Conservation (phyloP, 768 basidiomycete species). For the Lepiota subincarnata region DNA sequence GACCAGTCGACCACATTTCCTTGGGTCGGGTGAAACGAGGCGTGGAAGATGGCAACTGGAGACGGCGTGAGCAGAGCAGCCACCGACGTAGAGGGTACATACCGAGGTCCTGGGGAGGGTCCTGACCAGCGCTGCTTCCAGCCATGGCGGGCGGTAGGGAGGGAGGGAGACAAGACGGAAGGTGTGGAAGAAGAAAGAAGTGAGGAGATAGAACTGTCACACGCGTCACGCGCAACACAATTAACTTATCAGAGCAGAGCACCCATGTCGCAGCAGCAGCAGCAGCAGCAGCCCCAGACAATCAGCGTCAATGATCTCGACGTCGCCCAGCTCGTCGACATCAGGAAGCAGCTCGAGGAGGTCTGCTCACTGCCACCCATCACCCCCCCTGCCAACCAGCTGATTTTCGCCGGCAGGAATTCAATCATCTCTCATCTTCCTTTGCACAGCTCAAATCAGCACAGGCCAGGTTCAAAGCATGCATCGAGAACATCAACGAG, state of each 20-base stretch:
- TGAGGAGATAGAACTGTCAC: slow-evolving; percentile 10
- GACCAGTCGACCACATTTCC: slow-evolving; percentile 82
- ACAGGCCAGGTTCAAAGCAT: slow-evolving; percentile 86
- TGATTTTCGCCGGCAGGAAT: slow-evolving; percentile 55
- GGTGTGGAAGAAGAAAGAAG: slow-evolving; percentile 9
- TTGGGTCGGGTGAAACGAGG: slow-evolving; percentile 79
- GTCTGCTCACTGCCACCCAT: slow-evolving; percentile 33
- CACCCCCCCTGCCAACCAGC: not conserved
- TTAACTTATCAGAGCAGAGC: too few relatives aligned
- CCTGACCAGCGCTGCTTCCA: not conserved
- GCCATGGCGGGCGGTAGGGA: slow-evolving; percentile 9
- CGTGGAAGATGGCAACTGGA: slow-evolving; percentile 80
- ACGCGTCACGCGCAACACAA: not conserved
- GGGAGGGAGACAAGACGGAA: slow-evolving; percentile 9
- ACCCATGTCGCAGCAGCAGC: slow-evolving; percentile 29
- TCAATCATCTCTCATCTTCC: slow-evolving; percentile 86
- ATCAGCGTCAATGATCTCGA: slow-evolving; percentile 82
- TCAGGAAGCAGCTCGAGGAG: slow-evolving; percentile 90
- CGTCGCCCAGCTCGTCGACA: slow-evolving; percentile 81
- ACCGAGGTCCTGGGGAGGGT: slow-evolving; percentile 12
- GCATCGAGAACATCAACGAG: slow-evolving; percentile 76
- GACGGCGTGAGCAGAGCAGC: not conserved
- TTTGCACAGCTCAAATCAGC: slow-evolving; percentile 92
- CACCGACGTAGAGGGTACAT: not conserved
- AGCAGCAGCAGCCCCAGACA: slow-evolving; percentile 53